Evolutionary conservation across 2,329 filamentous ascomycete genomes (phyloP), one percentile per base, ranked within the genome.

Genomic region (Pseudodiploospora longispora): DNA sequence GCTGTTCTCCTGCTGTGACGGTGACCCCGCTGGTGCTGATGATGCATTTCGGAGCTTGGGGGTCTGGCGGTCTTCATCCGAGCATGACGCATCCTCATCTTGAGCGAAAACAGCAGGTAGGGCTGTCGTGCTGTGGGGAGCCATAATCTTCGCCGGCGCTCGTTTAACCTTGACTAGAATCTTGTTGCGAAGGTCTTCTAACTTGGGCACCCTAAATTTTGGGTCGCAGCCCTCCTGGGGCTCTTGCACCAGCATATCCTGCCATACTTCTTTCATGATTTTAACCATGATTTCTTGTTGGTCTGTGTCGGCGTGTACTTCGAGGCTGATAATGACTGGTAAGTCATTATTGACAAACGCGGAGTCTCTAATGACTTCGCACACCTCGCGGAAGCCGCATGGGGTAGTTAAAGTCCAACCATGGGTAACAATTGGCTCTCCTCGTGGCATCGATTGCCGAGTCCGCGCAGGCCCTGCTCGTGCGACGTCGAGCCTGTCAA

Each of bases 221-320:
- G 80, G 70, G 59, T 78, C 60, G 52, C 69, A 68, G 54, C 70
- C 65, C 19, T 75, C 70, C 19, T 66, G 73, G 33, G 67, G 67
- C 42, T 66, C 55, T 27, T 87, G 82, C 8, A 96, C 71, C 5
- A 97, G 71, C 55, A 85, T 67, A 0, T 78, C 82, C 35, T 75
- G 77, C 89, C 90, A 98, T 51, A 87, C 84, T 53, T 95, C 81
- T 52, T 82, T 82, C 85, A 98, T 96, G 50, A 97, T 95, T 44
- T 86, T 78, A 8, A 95, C 90, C 87, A 97, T 96, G 41, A 85
- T 76, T 51, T 88, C 81, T 63, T 98, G 93, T 63, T 97, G 91
- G 42, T 86, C 80, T 2, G 75, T 69, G 48, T 83, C 79, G 10
- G 88, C 84, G 62, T 97, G 91, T 0, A 97, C 87, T 64, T 98